Evolutionary conservation across 768 basidiomycete species (phyloP).

Genomic region (Boletus rex-veris): DNA sequence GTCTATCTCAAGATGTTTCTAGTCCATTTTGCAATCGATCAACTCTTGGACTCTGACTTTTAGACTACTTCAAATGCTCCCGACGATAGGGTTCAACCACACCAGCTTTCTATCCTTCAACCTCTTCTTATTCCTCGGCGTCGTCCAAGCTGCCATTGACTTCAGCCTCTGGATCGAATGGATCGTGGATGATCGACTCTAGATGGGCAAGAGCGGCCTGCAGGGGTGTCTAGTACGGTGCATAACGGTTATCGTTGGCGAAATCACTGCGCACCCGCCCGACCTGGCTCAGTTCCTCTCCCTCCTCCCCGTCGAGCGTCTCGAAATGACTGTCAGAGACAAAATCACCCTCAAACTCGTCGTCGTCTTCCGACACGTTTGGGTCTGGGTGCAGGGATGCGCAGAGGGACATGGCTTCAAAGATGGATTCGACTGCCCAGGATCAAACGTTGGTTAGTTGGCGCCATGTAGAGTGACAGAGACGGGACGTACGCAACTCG

Average conservation of each 20-base stretch:
- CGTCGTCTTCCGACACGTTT: slow-evolving; percentile 38
- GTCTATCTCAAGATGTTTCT: neutral
- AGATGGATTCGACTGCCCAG: slow-evolving; percentile 71
- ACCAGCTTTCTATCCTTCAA: slow-evolving; percentile 3
- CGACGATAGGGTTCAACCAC: no score
- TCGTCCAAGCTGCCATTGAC: slow-evolving; percentile 16
- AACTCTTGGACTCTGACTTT: neutral
- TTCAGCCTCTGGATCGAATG: slow-evolving; percentile 19
- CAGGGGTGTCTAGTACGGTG: slow-evolving; percentile 72
- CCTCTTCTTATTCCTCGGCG: slow-evolving; percentile 14
- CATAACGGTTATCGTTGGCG: slow-evolving; percentile 68
- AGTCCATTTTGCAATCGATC: neutral
- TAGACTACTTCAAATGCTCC: neutral
- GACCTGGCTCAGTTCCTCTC: slow-evolving; percentile 77
- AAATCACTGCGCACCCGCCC: slow-evolving; percentile 95
- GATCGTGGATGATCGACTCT: slow-evolving; percentile 76
- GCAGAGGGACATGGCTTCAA: slow-evolving; percentile 81
- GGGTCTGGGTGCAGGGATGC: slow-evolving; percentile 83
- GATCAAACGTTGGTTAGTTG: neutral
- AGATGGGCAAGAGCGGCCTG: slow-evolving; percentile 82
- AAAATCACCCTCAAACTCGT: slow-evolving; percentile 50
- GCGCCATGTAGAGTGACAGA: neutral
- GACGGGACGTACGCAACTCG: slow-evolving; percentile 51
- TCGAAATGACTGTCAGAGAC: slow-evolving; percentile 47
- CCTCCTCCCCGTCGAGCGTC: slow-evolving; percentile 53